These are phyloP conservation scores for Sporisorium exsertum DNA, from an alignment of 1,284 basidiomycete genomes.

Conservation along the genomic window DNA sequence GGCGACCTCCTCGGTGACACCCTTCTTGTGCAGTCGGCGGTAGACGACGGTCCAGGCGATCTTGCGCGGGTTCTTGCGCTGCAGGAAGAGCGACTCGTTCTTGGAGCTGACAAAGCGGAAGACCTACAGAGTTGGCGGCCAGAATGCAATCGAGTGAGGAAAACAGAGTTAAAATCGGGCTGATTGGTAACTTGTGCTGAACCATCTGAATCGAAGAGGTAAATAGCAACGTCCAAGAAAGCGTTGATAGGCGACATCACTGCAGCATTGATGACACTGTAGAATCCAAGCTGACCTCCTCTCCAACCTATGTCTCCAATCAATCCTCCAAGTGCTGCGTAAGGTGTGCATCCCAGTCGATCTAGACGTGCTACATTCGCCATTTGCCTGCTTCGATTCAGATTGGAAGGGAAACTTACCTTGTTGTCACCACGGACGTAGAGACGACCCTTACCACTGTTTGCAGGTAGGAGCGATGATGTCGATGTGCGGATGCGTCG, in stretches of 20 bases:
- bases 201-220: neutral
- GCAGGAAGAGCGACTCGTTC: slow-evolving; percentile 95
- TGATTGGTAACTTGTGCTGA: neutral
- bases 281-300: no score
- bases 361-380: neutral
- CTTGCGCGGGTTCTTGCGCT: slow-evolving; percentile 99
- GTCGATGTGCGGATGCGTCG: neutral
- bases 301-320: neutral
- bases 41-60: slow-evolving; percentile 98
- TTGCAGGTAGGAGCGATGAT: slow-evolving; percentile 11
- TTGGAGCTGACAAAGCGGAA: slow-evolving; percentile 69
- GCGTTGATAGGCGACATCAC: neutral
- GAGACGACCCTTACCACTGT: slow-evolving; percentile 67
- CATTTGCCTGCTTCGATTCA: neutral
- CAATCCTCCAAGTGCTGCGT: neutral
- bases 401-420: slow-evolving; percentile 45
- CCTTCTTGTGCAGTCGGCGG: slow-evolving; percentile 99
- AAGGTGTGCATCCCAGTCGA: neutral
- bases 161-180: slow-evolving; percentile 1
- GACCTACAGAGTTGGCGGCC: slow-evolving; percentile 35
- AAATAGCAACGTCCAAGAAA: neutral
- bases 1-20: slow-evolving; percentile 96
- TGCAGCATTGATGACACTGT: neutral
- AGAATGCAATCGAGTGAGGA: neutral
- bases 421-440: slow-evolving; percentile 70